Evolutionary conservation across 2,329 filamentous ascomycete genomes (phyloP), one percentile per base, ranked within the genome.

Genomic region (Immersiporthe knoxdaviesiana): DNA sequence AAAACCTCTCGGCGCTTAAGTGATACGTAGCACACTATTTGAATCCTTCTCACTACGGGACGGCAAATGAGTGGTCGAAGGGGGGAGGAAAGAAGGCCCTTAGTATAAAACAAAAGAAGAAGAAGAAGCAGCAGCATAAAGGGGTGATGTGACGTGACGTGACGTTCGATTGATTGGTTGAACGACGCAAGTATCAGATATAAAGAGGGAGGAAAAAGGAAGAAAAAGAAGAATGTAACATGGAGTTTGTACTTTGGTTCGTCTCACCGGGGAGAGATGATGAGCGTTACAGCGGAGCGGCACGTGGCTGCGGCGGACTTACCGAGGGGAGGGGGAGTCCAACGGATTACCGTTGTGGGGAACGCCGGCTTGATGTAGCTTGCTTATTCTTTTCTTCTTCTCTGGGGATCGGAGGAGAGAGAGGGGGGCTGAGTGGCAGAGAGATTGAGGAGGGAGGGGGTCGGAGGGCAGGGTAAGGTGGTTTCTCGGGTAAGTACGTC

Each of bases 311-410:
- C 44, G 44, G 44, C 44, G 44, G 44, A 21, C 18, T 21, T 18
- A 21, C 44, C 44, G 44, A 21, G 44, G 44, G 41, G 16, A 16
- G 39, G 41, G 35, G 35, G 8, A 35, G 16, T 44, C 0, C 8
- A 47, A 47, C 50, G 50, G 50, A 16, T 54, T 54, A 21, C 50
- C 50, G 50, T 54, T 54, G 50, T 54, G 50, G 50, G 50, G n/a
- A 54, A 18, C 2, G 50, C 50, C 50, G 50, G 50, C 47, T 52
- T 52, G 21, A 16, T 52, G 47, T 52, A n/a, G 24, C 50, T 54
- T 54, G 24, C 11, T 47, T 47, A 47, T n/a, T n/a, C 11, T 21
- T 47, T 47, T 47, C 8, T 35, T 8, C 8, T 35, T 35, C 8
- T 35, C 35, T 8, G 1, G 41, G 18, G 41, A 47, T 5, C 11